phyloP scores from a whole-genome alignment of 2,329 filamentous ascomycete species.

The Sporothrix euskadiensis region DNA sequence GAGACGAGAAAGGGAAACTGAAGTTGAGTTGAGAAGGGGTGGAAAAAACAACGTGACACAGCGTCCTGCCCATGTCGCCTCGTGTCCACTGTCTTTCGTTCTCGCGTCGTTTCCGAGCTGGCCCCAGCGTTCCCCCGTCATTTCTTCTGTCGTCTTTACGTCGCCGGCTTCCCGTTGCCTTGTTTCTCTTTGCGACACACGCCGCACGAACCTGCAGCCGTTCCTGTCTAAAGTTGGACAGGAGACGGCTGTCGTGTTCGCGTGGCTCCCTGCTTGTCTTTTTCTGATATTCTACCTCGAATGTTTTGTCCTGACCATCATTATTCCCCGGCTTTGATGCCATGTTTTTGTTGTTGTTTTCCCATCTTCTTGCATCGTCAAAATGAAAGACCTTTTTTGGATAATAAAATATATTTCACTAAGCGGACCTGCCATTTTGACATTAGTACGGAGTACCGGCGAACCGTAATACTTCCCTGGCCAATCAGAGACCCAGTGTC shows the following conservation, averaged over 20 bases:
- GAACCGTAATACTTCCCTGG: not conserved
- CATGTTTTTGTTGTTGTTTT: not conserved
- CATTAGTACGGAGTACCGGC: not conserved
- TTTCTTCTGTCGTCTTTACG: not conserved
- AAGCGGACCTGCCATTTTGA: constrained; percentile 9
- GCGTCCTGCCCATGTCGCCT: constrained; percentile 16
- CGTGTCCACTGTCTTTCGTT: constrained; percentile 2
- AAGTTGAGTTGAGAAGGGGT: not conserved
- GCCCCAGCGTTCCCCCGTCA: not conserved
- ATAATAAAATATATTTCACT: constrained; percentile 20
- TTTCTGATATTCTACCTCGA: not conserved
- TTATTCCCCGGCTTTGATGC: constrained; percentile 1
- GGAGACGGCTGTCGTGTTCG: not conserved
- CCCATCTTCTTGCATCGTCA: not conserved
- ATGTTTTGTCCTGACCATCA: not conserved
- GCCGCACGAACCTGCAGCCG: not conserved
- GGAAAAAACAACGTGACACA: not conserved
- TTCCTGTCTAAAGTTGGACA: constrained; percentile 27
- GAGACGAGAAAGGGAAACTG: not conserved
- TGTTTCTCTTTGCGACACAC: constrained; percentile 5
- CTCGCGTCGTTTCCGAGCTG: not conserved
- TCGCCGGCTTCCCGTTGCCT: not conserved
- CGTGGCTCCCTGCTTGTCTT: not conserved
- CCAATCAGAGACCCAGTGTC: not conserved
- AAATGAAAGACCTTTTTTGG: not conserved